Conservation (phyloP, 2,329 filamentous ascomycete species). For the Aureobasidium zeae region DNA sequence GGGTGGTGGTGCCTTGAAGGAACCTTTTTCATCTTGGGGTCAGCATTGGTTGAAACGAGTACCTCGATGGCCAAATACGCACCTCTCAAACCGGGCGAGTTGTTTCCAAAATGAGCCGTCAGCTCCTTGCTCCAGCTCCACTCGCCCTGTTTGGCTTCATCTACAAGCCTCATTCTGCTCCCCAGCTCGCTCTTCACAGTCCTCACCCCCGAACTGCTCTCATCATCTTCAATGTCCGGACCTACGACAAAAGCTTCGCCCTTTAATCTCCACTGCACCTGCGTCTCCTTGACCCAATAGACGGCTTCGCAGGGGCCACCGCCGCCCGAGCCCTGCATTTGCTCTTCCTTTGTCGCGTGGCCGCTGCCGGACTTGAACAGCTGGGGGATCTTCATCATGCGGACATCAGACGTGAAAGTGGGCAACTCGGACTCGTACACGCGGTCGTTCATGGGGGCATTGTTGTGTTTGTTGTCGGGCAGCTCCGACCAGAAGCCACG, state of each 20-base stretch:
- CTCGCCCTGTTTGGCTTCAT: conserved; percentile 34
- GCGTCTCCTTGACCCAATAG: conserved; percentile 64
- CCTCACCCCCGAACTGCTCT: conserved; percentile 45
- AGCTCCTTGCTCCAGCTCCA: conserved; percentile 78
- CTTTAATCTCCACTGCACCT: conserved; percentile 76
- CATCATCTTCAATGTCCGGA: conserved; percentile 51
- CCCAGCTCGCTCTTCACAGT: conserved; percentile 53
- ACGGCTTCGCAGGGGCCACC: conserved; percentile 70
- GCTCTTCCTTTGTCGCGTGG: conserved; percentile 37
- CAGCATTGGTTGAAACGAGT: too few species aligned
- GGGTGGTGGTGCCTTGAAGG: conserved; percentile 50
- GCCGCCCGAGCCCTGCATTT: conserved; percentile 46
- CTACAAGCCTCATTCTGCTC: conserved; percentile 52
- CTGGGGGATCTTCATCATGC: conserved; percentile 76
- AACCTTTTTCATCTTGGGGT: conserved; percentile 42
- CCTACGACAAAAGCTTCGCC: conserved; percentile 69
- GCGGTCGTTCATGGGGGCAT: conserved; percentile 59
- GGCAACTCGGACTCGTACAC: conserved; percentile 68
- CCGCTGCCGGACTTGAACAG: conserved; percentile 48
- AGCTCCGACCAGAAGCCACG: conserved; percentile 74
- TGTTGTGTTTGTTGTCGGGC: conserved; percentile 62
- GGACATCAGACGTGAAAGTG: conserved; percentile 76
- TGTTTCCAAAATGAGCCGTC: conserved; percentile 81
- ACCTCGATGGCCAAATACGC: conserved; percentile 19
- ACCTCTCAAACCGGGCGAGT: conserved; percentile 71